Evolutionary conservation across 2,329 filamentous ascomycete genomes (phyloP).

Genomic region (Fusarium nurragi): DNA sequence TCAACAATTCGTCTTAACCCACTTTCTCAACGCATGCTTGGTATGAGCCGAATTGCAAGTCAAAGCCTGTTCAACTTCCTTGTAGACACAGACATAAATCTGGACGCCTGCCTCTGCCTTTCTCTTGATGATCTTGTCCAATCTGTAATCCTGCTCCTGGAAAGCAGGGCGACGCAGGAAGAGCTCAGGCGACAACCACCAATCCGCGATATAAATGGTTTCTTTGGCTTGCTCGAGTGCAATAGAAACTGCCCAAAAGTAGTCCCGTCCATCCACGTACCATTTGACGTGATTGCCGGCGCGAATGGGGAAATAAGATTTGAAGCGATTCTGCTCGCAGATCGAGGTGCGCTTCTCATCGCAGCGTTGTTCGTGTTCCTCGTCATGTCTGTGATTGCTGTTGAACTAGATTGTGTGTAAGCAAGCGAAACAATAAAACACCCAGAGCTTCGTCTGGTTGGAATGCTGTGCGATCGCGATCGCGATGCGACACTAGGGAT

Average conservation of each 20-base stretch:
- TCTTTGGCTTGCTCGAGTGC: constrained; percentile 92
- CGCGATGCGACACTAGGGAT: neutral
- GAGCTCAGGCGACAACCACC: constrained; percentile 93
- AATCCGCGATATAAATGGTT: constrained; percentile 94
- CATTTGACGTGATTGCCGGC: constrained; percentile 91
- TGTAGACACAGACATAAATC: constrained; percentile 93
- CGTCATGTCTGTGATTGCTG: constrained; percentile 89
- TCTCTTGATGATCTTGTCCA: constrained; percentile 88
- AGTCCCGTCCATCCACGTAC: constrained; percentile 96
- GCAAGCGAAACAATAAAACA: neutral
- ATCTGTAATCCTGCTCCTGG: constrained; percentile 82
- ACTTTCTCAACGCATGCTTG: constrained; percentile 66
- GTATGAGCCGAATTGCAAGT: constrained; percentile 95
- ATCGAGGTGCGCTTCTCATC: constrained; percentile 82
- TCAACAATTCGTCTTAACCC: neutral
- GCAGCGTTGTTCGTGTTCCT: constrained; percentile 85
- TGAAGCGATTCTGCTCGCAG: constrained; percentile 79
- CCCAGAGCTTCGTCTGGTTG: neutral
- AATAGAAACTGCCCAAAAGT: constrained; percentile 92
- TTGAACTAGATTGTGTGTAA: constrained; percentile 68
- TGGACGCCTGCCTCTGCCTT: constrained; percentile 92
- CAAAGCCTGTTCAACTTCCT: constrained; percentile 81
- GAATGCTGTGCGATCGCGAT: neutral
- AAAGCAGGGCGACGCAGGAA: constrained; percentile 87
- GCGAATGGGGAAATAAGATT: constrained; percentile 89